Conservation (phyloP, 2,329 filamentous ascomycete genomes). For the Blastomyces gilchristii region DNA sequence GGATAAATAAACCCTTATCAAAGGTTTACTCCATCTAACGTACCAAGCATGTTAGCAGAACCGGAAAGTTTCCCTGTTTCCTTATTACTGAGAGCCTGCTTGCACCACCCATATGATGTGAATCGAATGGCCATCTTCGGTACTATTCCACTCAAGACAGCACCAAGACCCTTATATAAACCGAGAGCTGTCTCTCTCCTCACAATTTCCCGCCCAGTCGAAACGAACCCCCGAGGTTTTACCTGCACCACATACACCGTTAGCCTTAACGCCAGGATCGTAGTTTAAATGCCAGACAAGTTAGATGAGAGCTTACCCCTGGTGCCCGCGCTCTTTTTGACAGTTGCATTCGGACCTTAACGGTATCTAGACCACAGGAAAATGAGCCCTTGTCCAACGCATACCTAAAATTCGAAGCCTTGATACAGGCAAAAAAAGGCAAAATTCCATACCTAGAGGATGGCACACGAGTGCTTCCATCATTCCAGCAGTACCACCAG, state of each 20-base stretch:
- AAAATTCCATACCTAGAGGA: slow-evolving; percentile 59
- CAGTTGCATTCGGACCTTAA: slow-evolving; percentile 99
- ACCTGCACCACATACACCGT: slow-evolving; percentile 28
- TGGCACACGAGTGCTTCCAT: slow-evolving; percentile 97
- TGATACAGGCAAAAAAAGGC: background rate
- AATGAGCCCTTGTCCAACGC: slow-evolving; percentile 9
- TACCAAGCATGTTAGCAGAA: slow-evolving; percentile 60
- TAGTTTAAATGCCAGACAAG: background rate
- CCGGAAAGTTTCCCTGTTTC: slow-evolving; percentile 58
- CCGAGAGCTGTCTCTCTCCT: slow-evolving; percentile 82
- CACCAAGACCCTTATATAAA: slow-evolving; percentile 96
- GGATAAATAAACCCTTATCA: background rate
- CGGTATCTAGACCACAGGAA: slow-evolving; percentile 56
- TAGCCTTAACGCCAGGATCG: background rate
- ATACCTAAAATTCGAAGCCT: background rate
- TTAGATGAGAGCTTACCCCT: slow-evolving; percentile 47
- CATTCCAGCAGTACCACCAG: slow-evolving; percentile 94
- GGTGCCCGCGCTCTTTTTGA: slow-evolving; percentile 73
- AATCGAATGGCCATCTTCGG: slow-evolving; percentile 99
- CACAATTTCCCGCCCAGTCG: slow-evolving; percentile 77
- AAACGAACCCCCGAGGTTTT: slow-evolving; percentile 76
- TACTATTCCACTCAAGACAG: slow-evolving; percentile 89
- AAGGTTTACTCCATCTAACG: slow-evolving; percentile 1
- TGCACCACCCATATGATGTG: slow-evolving; percentile 93
- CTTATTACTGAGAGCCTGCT: slow-evolving; percentile 64